Base-by-base conservation (phyloP, 2,329 filamentous ascomycete genomes). In the Lecanoromycetidae sp. region DNA sequence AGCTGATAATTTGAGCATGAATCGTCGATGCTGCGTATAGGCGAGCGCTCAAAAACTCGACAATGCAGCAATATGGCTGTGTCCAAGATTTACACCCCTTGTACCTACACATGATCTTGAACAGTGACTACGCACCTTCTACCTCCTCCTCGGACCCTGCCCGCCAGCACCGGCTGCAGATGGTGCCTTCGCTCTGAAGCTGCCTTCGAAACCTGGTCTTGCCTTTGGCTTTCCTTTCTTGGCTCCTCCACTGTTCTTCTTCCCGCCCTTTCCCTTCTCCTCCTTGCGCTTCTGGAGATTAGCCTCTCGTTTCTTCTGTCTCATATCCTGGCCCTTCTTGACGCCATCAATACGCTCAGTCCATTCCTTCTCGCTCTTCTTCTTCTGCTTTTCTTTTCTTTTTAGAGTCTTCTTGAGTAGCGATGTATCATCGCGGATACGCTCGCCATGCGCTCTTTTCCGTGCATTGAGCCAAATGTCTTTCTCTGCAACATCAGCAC, bases 391-490 rank as follows among this genome's bases (percentile, higher is more conserved):
- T 59, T 95, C 87, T 70, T 94, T 93, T 56, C 90, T 80, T 75
- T 95, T 95, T 55, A 96, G 71, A 0, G 88, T 84, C 72, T 94
- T 95, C 73, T 94, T 95, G 23, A 98, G 74, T 48, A 94, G 68
- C 37, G 76, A 79, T 53, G 87, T 86, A 62, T 94, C 87, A 60
- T 96, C 87, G 51, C 79, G 80, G 27, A 95, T 82, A 61, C 86
- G 84, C 60, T 94, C 88, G 40, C 91, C 91, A 62, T 94, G 85
- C 1, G 83, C 87, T 20, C 84, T 80, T 65, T 87, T 86, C 65
- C 90, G 83, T 2, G 91, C 91, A 39, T 84, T 90, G 50, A 95
- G 72, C 91, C 91, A 98, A 49, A 81, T 71, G 58, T 98, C 90
- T 71, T 96, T 96, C 65, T 95, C 86, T 51, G 87, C 80, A 36